These are phyloP conservation scores for Mycena sp. DNA, from an alignment of 1,284 basidiomycete genomes.

Conservation along the genomic window DNA sequence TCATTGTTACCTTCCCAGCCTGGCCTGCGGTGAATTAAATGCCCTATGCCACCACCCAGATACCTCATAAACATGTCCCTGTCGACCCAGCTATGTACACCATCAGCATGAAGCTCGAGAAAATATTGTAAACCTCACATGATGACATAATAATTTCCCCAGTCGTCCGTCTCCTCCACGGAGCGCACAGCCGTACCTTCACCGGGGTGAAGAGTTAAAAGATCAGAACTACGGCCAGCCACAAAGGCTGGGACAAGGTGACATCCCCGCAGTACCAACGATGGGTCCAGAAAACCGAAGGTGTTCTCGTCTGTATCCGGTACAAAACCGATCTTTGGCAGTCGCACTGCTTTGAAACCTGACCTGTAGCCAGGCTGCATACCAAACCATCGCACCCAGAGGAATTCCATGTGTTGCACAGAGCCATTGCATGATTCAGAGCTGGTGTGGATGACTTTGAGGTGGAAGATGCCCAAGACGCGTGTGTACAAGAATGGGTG, in stretches of 20 bases:
- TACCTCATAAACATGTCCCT: constrained; percentile 33
- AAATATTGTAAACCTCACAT: constrained; percentile 5
- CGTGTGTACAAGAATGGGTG: constrained; percentile 20
- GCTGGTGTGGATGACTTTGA: neutral
- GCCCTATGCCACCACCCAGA: constrained; percentile 31
- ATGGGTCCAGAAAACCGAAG: constrained; percentile 39
- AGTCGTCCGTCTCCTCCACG: constrained; percentile 17
- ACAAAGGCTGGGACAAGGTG: constrained; percentile 38
- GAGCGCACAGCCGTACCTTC: constrained; percentile 1
- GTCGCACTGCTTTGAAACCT: constrained; percentile 18
- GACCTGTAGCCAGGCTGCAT: constrained; percentile 18
- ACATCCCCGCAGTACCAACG: constrained; percentile 30
- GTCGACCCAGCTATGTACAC: constrained; percentile 27
- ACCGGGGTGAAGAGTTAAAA: neutral
- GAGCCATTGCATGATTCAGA: neutral
- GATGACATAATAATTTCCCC: constrained; percentile 23
- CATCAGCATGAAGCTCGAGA: neutral
- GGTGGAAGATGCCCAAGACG: constrained; percentile 15
- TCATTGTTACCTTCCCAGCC: too few species aligned
- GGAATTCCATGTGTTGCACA: constrained; percentile 31
- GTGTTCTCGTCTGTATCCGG: constrained; percentile 24
- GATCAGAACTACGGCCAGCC: constrained; percentile 8
- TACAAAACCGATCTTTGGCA: constrained; percentile 34
- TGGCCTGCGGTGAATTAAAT: too few species aligned
- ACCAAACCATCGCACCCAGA: constrained; percentile 40